Conservation (phyloP, 106 monocot species). For the Dioscorea alata region DNA sequence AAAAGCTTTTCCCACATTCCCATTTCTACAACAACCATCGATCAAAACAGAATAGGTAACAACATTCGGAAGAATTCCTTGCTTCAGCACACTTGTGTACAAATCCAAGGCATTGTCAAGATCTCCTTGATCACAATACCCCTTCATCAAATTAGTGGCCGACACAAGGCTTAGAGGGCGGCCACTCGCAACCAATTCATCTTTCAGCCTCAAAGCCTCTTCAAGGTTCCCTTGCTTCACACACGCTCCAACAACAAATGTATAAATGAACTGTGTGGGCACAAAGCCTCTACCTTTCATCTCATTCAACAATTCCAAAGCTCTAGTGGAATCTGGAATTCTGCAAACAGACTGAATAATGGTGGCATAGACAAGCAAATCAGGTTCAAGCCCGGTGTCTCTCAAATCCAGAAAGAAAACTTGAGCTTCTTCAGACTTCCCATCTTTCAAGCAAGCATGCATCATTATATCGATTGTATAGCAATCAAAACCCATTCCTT, state of each 20-base stretch:
- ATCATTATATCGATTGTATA: constrained; percentile 43
- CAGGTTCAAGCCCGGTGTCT: constrained; percentile 21
- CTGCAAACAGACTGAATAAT: constrained; percentile 33
- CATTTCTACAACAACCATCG: constrained; percentile 37
- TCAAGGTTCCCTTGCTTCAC: constrained; percentile 43
- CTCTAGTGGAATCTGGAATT: constrained; percentile 35
- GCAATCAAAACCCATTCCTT: constrained; percentile 33
- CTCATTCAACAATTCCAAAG: constrained; percentile 29
- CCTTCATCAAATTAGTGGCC: constrained; percentile 48
- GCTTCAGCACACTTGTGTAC: constrained; percentile 9
- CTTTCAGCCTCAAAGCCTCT: constrained; percentile 46
- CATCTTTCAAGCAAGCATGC: constrained; percentile 44
- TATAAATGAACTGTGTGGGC: constrained; percentile 31
- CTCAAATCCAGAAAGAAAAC: constrained; percentile 34
- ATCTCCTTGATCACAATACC: constrained; percentile 35
- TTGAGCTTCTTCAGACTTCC: constrained; percentile 25
- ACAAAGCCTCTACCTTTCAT: constrained; percentile 36
- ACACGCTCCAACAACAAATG: constrained; percentile 39
- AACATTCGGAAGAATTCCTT: constrained; percentile 38
- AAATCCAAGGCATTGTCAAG: constrained; percentile 34
- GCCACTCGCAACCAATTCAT: constrained; percentile 41
- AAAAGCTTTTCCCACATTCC: constrained; percentile 36
- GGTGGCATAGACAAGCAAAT: constrained; percentile 25
- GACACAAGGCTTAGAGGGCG: constrained; percentile 22
- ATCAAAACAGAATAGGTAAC: constrained; percentile 47